These are phyloP conservation scores for Ustilago vetiveriae DNA, from an alignment of 1,284 basidiomycete genomes.

Conservation along the genomic window DNA sequence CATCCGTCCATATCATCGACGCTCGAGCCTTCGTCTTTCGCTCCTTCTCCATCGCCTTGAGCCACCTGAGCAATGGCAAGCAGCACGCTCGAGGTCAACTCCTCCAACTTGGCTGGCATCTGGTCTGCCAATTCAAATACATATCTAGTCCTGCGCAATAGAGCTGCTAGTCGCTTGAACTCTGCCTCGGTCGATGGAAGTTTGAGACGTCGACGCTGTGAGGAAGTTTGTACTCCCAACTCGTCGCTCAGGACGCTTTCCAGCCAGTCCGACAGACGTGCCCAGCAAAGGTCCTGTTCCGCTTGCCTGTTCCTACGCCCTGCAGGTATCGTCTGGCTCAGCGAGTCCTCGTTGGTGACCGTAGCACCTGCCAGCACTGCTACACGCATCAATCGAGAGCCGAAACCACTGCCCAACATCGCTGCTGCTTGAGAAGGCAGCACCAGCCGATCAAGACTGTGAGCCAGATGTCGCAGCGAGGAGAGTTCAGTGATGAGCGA, in stretches of 20 bases:
- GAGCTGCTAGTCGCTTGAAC: slow-evolving; percentile 22
- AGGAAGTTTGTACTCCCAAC: slow-evolving; percentile 19
- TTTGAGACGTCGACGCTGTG: slow-evolving; percentile 13
- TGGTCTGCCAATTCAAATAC: slow-evolving; percentile 34
- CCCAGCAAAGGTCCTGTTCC: slow-evolving; percentile 46
- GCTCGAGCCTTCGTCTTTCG: not conserved
- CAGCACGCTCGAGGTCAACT: slow-evolving; percentile 18
- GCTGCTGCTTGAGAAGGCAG: slow-evolving; percentile 50
- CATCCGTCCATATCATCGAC: slow-evolving; percentile 18
- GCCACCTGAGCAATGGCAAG: slow-evolving; percentile 26
- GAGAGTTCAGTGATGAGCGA: slow-evolving; percentile 49
- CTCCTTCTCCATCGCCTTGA: not conserved
- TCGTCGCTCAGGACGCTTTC: slow-evolving; percentile 48
- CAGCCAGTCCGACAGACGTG: slow-evolving; percentile 45
- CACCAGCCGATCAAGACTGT: slow-evolving; percentile 41
- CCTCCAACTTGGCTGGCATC: slow-evolving; percentile 36
- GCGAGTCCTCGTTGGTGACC: slow-evolving; percentile 43
- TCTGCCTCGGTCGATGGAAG: slow-evolving; percentile 23
- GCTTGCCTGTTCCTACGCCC: slow-evolving; percentile 20
- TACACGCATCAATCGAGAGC: slow-evolving; percentile 41
- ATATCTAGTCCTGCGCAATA: slow-evolving; percentile 21
- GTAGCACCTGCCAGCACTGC: slow-evolving; percentile 43
- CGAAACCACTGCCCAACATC: slow-evolving; percentile 38
- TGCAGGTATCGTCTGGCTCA: slow-evolving; percentile 33
- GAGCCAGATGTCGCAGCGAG: slow-evolving; percentile 46